phyloP scores from a whole-genome alignment of 2,329 filamentous ascomycete genomes.

The Cylindrodendrum hubeiense region DNA sequence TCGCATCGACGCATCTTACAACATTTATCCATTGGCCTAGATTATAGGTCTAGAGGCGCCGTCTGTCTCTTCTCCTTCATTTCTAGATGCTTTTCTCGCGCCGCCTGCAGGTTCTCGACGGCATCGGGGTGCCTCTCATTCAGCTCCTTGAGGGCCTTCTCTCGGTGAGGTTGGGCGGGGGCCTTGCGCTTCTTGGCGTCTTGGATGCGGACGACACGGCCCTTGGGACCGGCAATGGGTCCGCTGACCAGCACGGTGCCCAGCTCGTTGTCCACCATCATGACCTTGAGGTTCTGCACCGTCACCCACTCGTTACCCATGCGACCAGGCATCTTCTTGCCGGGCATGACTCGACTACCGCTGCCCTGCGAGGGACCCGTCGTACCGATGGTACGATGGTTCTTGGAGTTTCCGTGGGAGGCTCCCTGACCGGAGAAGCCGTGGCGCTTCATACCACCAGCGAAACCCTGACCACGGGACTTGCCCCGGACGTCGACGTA shows the following conservation, averaged over 20 bases:
- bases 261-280: slow-evolving; percentile 88
- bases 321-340: slow-evolving; percentile 97
- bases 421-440: slow-evolving; percentile 90
- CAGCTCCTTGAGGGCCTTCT: slow-evolving; percentile 58
- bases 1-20: slow-evolving; percentile 52
- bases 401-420: slow-evolving; percentile 94
- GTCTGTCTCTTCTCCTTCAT: slow-evolving; percentile 63
- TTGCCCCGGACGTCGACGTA: slow-evolving; percentile 87
- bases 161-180: slow-evolving; percentile 62
- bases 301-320: slow-evolving; percentile 95
- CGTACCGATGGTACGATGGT: slow-evolving; percentile 92
- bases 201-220: slow-evolving; percentile 84
- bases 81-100: slow-evolving; percentile 64
- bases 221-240: slow-evolving; percentile 88
- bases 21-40: slow-evolving; percentile 30
- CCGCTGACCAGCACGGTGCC: slow-evolving; percentile 92
- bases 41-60: slow-evolving; percentile 34
- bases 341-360: slow-evolving; percentile 91
- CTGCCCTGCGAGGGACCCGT: slow-evolving; percentile 90
- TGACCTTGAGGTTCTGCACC: slow-evolving; percentile 88
- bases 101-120: slow-evolving; percentile 60
- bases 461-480: slow-evolving; percentile 91
- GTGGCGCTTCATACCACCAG: slow-evolving; percentile 97
- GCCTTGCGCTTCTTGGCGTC: slow-evolving; percentile 89
- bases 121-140: slow-evolving; percentile 62